Conservation (phyloP, 352 stramenopile species). For the Pythium apleroticum region DNA sequence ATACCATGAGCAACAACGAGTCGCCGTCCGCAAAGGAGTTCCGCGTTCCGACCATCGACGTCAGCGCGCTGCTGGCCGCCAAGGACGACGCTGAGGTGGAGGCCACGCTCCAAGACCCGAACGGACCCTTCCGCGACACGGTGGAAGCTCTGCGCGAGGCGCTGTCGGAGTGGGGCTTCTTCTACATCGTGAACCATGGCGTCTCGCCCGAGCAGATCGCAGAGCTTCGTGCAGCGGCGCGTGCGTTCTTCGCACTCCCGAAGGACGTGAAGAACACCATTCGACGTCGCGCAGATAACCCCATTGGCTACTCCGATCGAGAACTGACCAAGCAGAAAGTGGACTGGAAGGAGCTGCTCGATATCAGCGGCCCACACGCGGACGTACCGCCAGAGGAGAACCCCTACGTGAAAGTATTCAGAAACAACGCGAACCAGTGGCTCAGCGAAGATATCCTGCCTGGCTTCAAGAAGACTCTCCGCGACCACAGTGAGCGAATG, state of each 20-base stretch:
- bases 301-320: constrained; percentile 91
- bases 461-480: constrained; percentile 50
- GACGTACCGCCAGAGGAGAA: constrained; percentile 37
- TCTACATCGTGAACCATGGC: constrained; percentile 89
- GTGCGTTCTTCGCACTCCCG: constrained; percentile 81
- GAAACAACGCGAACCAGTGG: constrained; percentile 87
- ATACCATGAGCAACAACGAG: too few species aligned
- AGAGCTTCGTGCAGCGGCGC: constrained; percentile 56
- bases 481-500: constrained; percentile 41
- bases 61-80: constrained; percentile 39
- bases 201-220: constrained; percentile 58
- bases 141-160: constrained; percentile 53
- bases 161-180: constrained; percentile 89
- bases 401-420: constrained; percentile 44
- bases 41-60: constrained; percentile 44
- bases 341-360: constrained; percentile 92
- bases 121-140: constrained; percentile 22
- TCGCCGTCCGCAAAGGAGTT: not conserved
- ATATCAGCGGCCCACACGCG: constrained; percentile 48
- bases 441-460: constrained; percentile 39
- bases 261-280: constrained; percentile 51
- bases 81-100: constrained; percentile 33
- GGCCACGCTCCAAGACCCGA: constrained; percentile 8
- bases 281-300: constrained; percentile 72
- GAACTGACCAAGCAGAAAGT: constrained; percentile 92